These are phyloP conservation scores for Sphaerulina musiva DNA, from an alignment of 2,329 filamentous ascomycete species.

Conservation along the genomic window DNA sequence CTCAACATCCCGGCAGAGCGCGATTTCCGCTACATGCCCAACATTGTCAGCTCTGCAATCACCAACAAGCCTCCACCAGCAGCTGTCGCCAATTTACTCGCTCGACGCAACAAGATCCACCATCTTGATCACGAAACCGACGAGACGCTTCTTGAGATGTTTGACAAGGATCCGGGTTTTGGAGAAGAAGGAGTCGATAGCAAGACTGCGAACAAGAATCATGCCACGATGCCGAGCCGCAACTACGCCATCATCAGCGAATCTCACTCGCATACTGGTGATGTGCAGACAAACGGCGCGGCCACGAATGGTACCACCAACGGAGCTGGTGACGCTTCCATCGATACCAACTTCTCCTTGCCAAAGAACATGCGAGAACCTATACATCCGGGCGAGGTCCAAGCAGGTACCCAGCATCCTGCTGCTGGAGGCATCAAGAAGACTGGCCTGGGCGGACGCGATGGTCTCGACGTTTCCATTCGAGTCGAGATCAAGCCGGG, in stretches of 20 bases:
- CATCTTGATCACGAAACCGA: constrained; percentile 57
- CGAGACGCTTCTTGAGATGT: constrained; percentile 57
- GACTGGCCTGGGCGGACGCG: constrained; percentile 40
- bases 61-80: constrained; percentile 62
- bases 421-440: constrained; percentile 51
- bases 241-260: constrained; percentile 61
- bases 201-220: constrained; percentile 67
- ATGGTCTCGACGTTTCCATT: constrained; percentile 44
- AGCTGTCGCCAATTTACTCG: constrained; percentile 58
- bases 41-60: constrained; percentile 59
- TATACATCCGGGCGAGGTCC: constrained; percentile 69
- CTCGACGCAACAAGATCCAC: constrained; percentile 59
- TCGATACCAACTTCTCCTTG: constrained; percentile 37
- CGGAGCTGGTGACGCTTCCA: constrained; percentile 13
- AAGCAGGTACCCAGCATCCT: constrained; percentile 69
- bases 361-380: constrained; percentile 59
- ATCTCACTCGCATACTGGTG: constrained; percentile 30
- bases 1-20: constrained; percentile 51
- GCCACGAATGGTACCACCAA: constrained; percentile 20
- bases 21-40: constrained; percentile 59
- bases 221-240: constrained; percentile 72
- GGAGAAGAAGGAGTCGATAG: constrained; percentile 40
- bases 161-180: constrained; percentile 52
- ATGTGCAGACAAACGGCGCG: constrained; percentile 25
- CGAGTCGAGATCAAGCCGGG: constrained; percentile 43